These are phyloP conservation scores for Mortierella sp. DNA, from an alignment of 371 early-diverging fungal species.

Conservation along the genomic window DNA sequence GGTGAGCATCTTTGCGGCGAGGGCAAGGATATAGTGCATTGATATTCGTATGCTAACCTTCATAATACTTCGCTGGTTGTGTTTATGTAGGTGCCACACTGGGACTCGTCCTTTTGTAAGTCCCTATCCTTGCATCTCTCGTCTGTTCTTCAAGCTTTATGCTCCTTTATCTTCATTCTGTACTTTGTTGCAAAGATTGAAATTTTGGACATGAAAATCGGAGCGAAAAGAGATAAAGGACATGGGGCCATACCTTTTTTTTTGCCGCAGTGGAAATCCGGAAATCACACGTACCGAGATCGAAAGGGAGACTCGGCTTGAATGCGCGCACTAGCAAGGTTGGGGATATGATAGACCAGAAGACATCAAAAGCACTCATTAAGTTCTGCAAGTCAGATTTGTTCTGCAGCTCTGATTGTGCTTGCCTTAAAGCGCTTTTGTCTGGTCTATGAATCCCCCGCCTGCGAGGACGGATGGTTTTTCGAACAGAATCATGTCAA, in stretches of 20 bases:
- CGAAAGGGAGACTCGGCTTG: conserved; percentile 35
- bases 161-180: conserved; percentile 39
- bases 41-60: too few relatives aligned
- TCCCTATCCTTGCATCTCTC: conserved; percentile 38
- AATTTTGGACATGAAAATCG: conserved; percentile 46
- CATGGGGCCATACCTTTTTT: conserved; percentile 43
- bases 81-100: conserved; percentile 30
- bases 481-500: conserved; percentile 22
- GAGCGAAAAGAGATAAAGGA: conserved; percentile 47
- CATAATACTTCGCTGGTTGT: too few relatives aligned
- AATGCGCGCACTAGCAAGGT: conserved; percentile 16
- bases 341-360: not conserved
- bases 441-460: too few relatives aligned
- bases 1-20: conserved; percentile 50
- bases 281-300: conserved; percentile 25
- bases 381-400: not conserved
- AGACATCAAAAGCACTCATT: not conserved
- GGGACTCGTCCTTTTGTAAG: conserved; percentile 55
- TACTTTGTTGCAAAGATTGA: conserved; percentile 44
- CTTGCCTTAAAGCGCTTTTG: not conserved
- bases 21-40: too few relatives aligned
- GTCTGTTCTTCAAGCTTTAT: conserved; percentile 30
- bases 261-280: conserved; percentile 28
- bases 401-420: not conserved
- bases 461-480: conserved; percentile 16